Conservation (phyloP, 192 early-diverging fungal genomes). For the Phlyctochytrium planicorne region DNA sequence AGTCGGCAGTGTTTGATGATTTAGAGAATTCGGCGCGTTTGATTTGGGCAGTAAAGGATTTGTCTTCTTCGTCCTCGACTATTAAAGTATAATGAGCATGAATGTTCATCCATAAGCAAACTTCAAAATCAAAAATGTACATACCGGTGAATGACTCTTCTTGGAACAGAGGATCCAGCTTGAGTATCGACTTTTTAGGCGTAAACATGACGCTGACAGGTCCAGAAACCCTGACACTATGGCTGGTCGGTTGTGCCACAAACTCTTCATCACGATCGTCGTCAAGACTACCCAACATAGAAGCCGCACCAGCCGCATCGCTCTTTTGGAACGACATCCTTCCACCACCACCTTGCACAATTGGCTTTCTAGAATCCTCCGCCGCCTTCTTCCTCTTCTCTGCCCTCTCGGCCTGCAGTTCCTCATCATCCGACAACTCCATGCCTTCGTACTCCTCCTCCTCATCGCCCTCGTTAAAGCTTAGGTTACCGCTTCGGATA, state of each 20-base stretch:
- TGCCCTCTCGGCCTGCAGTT: conserved; percentile 22
- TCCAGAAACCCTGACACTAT: conserved; percentile 55
- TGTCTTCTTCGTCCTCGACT: conserved; percentile 21
- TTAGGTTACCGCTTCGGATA: conserved; percentile 13
- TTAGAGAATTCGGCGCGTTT: not conserved
- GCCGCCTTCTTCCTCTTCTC: conserved; percentile 21
- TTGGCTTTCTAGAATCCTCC: not conserved
- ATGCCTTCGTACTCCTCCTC: conserved; percentile 32
- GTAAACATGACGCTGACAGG: conserved; percentile 44
- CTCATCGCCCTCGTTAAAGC: conserved; percentile 23
- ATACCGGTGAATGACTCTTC: conserved; percentile 18
- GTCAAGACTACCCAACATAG: not conserved
- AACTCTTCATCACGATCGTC: conserved; percentile 3
- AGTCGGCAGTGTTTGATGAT: not conserved
- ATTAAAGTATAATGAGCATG: no score
- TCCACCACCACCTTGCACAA: conserved; percentile 49
- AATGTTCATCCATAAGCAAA: no score
- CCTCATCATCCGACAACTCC: conserved; percentile 42
- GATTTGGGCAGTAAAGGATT: conserved; percentile 25
- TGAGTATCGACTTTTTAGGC: not conserved
- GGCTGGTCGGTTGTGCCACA: not conserved
- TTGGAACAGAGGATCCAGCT: conserved; percentile 14
- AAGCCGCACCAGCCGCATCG: conserved; percentile 28
- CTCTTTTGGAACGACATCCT: conserved; percentile 59
- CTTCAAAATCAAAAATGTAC: not conserved